Percentiles rank a stretch among this genome's conserved stretches.
These are phyloP conservation scores for Xylariales sp. DNA, from an alignment of 2,329 filamentous ascomycete species.

Conservation along the genomic window DNA sequence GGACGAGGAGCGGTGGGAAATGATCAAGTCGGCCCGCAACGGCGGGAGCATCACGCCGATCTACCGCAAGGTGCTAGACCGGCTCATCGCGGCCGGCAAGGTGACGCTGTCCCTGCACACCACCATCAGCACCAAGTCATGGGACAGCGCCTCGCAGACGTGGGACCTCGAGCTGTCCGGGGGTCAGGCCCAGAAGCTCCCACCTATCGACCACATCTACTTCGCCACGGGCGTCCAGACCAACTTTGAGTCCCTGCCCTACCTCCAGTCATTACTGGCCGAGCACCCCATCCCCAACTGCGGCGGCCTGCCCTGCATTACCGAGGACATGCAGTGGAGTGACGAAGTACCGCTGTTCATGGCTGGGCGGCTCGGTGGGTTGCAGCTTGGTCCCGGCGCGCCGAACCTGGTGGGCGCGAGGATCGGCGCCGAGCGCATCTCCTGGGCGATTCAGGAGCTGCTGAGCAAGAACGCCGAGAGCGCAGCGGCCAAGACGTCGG, in stretches of 20 bases:
- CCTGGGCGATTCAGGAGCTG: conserved; percentile 63
- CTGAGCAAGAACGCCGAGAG: conserved; percentile 21
- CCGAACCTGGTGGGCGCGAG: conserved; percentile 72
- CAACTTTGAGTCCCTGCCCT: conserved; percentile 56
- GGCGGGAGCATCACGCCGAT: conserved; percentile 73
- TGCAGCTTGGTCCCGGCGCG: conserved; percentile 68
- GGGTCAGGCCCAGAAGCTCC: conserved; percentile 44
- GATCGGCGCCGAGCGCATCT: conserved; percentile 67
- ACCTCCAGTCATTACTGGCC: conserved; percentile 53
- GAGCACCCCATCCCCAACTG: conserved; percentile 58
- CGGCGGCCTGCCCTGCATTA: conserved; percentile 68
- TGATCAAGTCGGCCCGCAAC: conserved; percentile 61
- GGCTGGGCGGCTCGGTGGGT: conserved; percentile 61
- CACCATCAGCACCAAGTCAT: conserved; percentile 44
- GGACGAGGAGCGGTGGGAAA: conserved; percentile 63
- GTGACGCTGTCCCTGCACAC: conserved; percentile 57
- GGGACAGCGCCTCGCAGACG: conserved; percentile 39
- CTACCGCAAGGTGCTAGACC: conserved; percentile 63
- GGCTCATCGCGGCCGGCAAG: conserved; percentile 47
- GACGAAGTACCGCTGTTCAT: conserved; percentile 70
- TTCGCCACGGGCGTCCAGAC: conserved; percentile 70
- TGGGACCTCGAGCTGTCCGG: conserved; percentile 32
- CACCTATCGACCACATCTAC: conserved; percentile 63
- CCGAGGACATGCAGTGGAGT: conserved; percentile 72
- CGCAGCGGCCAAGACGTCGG: not conserved